Evolutionary conservation across 768 basidiomycete species (phyloP), one percentile per base, ranked within the genome.

Genomic region (Leccinum incarnatum): DNA sequence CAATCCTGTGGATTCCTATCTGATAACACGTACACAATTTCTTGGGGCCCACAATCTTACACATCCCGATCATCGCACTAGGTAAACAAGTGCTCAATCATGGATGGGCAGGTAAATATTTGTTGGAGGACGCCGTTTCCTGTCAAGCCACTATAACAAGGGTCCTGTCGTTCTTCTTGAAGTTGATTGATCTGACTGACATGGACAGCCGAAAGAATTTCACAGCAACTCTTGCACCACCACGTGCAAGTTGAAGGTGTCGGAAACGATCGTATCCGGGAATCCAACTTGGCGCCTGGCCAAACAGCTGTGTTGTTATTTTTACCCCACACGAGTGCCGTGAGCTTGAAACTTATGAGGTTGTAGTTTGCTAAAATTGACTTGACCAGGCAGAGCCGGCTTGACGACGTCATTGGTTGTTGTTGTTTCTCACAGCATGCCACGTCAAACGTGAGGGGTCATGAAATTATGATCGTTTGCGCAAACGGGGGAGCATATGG

Each of bases 91-190:
- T 23, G 60, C 10, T 42, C n/a, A 42, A 19, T 55, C 48, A 61
- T 34, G 37, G 19, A 54, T 27, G 34, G 34, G 27, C n/a, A 23
- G 51, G 34, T n/a, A 34, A 15, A 17, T 10, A 3, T 40, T 51
- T 51, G 61, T 63, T 46, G 50, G 25, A 12, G 21, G 57, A n/a
- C 34, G 25, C 36, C 55, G 14, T 27, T 30, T 27, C 40, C 11
- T 25, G 57, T 60, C 61, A 45, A 51, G 59, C 46, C 54, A 53
- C 49, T 45, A 29, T 29, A 51, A 17, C 54, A 37, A 55, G 58
- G 51, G 40, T 40, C n/a, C 51, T 65, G 64, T 62, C 64, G 11
- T 25, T 14, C 42, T 45, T 45, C 42, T 6, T 45, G 19, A 45
- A 19, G 49, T 21, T n/a, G 29, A 27, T 11, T 48, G 47, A 48